Evolutionary conservation across 352 stramenopile genomes (phyloP).

Genomic region (Saprolegnia diclina): DNA sequence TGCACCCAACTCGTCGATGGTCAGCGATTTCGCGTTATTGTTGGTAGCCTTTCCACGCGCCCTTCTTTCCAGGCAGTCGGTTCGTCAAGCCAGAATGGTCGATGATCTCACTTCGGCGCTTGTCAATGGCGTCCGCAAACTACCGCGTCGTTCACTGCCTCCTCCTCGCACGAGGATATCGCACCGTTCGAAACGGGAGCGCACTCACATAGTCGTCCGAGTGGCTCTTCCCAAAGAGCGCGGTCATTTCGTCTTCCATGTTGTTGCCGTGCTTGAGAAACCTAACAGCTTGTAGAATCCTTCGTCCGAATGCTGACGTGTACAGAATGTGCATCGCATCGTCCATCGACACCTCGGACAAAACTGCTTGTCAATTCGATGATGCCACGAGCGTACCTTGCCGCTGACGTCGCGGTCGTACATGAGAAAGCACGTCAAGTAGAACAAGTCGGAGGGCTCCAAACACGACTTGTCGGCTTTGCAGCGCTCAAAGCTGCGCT

Average conservation of each 20-base stretch:
- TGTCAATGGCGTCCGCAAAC: constrained; percentile 10
- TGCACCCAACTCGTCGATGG: too few species aligned
- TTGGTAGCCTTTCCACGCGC: neutral
- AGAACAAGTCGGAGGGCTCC: constrained; percentile 70
- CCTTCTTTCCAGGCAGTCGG: neutral
- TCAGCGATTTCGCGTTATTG: too few species aligned
- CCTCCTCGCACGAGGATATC: neutral
- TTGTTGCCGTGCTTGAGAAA: constrained; percentile 50
- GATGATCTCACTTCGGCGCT: constrained; percentile 7
- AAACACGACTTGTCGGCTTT: constrained; percentile 56
- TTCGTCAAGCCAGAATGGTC: neutral
- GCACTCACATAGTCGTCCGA: constrained; percentile 46
- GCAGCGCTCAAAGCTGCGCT: constrained; percentile 60
- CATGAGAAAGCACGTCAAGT: constrained; percentile 80
- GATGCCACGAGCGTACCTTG: constrained; percentile 33
- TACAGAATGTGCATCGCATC: constrained; percentile 77
- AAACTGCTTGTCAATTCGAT: neutral
- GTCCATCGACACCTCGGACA: constrained; percentile 55
- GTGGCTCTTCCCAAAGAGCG: constrained; percentile 53
- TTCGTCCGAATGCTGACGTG: neutral
- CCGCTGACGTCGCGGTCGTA: constrained; percentile 68
- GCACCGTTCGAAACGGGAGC: constrained; percentile 53
- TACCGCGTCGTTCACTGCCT: neutral
- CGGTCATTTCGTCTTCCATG: constrained; percentile 79
- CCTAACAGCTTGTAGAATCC: neutral